Evolutionary conservation across 306 rosid genomes (phyloP), one percentile per base, ranked within the genome.

Genomic region (Lagenaria siceraria): DNA sequence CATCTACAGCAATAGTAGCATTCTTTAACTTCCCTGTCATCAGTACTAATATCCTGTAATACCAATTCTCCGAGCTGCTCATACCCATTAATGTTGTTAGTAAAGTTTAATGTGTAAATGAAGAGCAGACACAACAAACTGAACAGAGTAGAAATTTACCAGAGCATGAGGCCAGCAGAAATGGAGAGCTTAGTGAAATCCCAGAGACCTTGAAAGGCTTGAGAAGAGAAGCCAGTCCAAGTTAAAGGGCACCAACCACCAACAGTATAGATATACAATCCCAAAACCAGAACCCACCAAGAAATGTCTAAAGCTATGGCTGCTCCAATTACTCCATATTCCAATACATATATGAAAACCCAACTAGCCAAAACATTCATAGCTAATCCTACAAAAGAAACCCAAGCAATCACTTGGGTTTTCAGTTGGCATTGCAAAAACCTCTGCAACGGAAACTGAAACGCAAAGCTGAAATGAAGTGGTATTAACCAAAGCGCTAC

Each of bases 381-480:
- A 52, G 72, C 27, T 65, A 92, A 79, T 3, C 79, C 96, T 4
- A 21, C 15, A 18, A 88, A 27, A 1, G 96, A 62, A 19, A 88
- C 88, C 85, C 87, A 89, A 4, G 97, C 93, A 42, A 92, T 88
- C 2, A 84, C 81, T 0, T 4, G 7, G 7, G 85, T 87, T 77
- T 90, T 90, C 1, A 89, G 87, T 80, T 93, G 98, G 78, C 86
- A 71, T 82, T 93, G 98, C n/a, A 93, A 81, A 58, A 90, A 93
- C 77, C 91, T 74, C 21, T 87, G 89, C 38, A 89, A 19, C 10
- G 95, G 96, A 70, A 93, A 93, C 87, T 89, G 89, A 66, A 92
- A 92, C 0, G 89, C 97, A 10, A 90, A 89, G 78, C 96, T 90
- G 79, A 93, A 85, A 78, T 93, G 98, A n/a, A 93, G 77, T 0